Evolutionary conservation across 106 monocot genomes (phyloP).

Genomic region (Alisma plantagoaquatica): DNA sequence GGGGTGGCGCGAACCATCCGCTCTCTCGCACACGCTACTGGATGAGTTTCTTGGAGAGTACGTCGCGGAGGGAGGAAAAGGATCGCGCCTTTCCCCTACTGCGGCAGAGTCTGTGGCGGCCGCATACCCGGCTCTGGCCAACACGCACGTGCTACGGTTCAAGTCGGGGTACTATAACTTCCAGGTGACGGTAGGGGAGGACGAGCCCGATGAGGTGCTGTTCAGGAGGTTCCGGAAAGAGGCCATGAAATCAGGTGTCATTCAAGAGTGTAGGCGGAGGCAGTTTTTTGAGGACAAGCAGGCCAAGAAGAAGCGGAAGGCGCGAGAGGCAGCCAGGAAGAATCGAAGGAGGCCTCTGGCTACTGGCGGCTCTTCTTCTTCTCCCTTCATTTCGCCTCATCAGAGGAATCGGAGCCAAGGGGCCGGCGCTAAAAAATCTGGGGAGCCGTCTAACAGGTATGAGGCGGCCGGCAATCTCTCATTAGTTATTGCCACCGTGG

Average conservation of each 20-base stretch:
- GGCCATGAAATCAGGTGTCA: slow-evolving; percentile 29
- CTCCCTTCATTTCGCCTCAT: background rate
- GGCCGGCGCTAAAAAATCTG: too few relatives aligned
- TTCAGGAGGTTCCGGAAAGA: slow-evolving; percentile 25
- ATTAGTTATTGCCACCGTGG: too few relatives aligned
- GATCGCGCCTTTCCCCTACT: too few relatives aligned
- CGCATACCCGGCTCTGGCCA: background rate
- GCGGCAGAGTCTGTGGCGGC: background rate
- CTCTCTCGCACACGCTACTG: too few relatives aligned
- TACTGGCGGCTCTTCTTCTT: background rate
- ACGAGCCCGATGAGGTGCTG: slow-evolving; percentile 29
- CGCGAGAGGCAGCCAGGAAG: slow-evolving; percentile 24
- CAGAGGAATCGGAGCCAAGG: too few relatives aligned
- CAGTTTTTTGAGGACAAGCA: slow-evolving; percentile 33
- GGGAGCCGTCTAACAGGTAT: too few relatives aligned
- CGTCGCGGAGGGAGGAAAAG: too few relatives aligned
- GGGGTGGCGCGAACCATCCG: too few relatives aligned
- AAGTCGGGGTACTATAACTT: slow-evolving; percentile 24
- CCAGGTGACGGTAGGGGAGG: slow-evolving; percentile 36
- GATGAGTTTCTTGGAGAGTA: too few relatives aligned
- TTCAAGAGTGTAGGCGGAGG: slow-evolving; percentile 42
- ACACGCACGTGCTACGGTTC: background rate
- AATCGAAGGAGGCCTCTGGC: slow-evolving; percentile 18
- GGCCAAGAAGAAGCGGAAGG: slow-evolving; percentile 40
- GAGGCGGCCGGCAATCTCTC: too few relatives aligned